Base-by-base conservation (phyloP, 495 filamentous ascomycete genomes). In the Neohortaea acidophila region DNA sequence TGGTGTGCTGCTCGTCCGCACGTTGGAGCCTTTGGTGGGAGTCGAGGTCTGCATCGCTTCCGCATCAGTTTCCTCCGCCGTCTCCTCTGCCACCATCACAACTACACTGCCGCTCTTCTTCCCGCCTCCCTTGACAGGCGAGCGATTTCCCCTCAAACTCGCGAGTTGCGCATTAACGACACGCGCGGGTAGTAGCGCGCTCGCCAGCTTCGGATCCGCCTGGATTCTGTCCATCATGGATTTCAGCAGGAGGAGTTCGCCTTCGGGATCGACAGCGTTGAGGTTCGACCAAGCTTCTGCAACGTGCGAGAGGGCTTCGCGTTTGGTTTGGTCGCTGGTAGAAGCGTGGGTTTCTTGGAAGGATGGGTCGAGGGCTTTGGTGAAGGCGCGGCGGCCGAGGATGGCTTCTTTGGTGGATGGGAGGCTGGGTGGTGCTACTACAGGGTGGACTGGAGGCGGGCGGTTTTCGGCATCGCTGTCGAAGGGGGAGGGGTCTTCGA, bases 221-320 rank as follows among this genome's bases (percentile, higher is more conserved):
- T 72, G 61, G 7, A 77, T 54, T 35, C 64, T 67, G 45, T 73
- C 71, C 30, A 84, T 70, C 27, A 84, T 72, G 33, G 68, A 64
- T 49, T 73, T 72, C 33, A 97, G 59, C 10, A 97, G 69, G 33
- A 87, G 75, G 49, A 84, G 91, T 20, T 85, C 73, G 19, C 85
- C 86, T 58, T 94, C 89, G 0, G 89, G 87, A 48, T 97, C 86
- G 15, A 85, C 68, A 35, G 77, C 72, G 61, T 94, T 81, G 23
- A 97, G 68, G 7, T 74, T 67, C 7, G 75, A 79, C 67, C 84
- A 91, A 2, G 87, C 86, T 48, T 86, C 77, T 0, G 79, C 81
- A 11, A 94, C 65, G 23, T 70, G 68, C 7, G 79, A 77, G 3
- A 94, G 70, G 1, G 81, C 82, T 47, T 94, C 83, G 23, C 82